Conservation (phyloP, 371 early-diverging fungal genomes). For the Mucor lusitanicus region DNA sequence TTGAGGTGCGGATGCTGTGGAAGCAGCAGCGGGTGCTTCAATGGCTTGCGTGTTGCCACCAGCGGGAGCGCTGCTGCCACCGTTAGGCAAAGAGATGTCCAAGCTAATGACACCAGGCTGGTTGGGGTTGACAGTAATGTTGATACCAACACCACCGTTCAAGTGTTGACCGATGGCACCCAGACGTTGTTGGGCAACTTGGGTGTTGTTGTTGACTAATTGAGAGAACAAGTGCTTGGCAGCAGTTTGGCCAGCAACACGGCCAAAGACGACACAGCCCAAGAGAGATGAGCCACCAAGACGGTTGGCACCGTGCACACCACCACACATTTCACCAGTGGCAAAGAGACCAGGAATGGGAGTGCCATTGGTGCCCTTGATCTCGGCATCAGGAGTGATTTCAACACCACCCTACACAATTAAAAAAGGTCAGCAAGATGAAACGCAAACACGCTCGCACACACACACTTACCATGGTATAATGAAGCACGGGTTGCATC, state of each 20-base stretch:
- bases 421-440: neutral
- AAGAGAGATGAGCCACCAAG: slow-evolving; percentile 62
- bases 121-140: slow-evolving; percentile 52
- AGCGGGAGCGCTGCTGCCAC: slow-evolving; percentile 10
- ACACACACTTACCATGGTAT: slow-evolving; percentile 84
- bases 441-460: neutral
- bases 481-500: slow-evolving; percentile 93
- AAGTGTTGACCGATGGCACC: slow-evolving; percentile 74
- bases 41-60: neutral
- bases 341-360: slow-evolving; percentile 89
- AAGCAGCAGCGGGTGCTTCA: slow-evolving; percentile 23
- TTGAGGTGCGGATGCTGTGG: slow-evolving; percentile 31
- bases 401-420: slow-evolving; percentile 82
- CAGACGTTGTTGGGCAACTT: slow-evolving; percentile 69
- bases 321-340: slow-evolving; percentile 87
- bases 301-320: slow-evolving; percentile 59
- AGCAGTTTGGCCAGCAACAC: slow-evolving; percentile 87
- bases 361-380: slow-evolving; percentile 59
- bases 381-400: slow-evolving; percentile 79
- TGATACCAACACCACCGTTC: slow-evolving; percentile 61
- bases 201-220: slow-evolving; percentile 43
- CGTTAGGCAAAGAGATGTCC: slow-evolving; percentile 60
- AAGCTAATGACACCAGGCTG: slow-evolving; percentile 63
- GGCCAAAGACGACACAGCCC: slow-evolving; percentile 96
- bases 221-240: slow-evolving; percentile 64